These are phyloP conservation scores for Naegleria fowleri DNA, from an alignment of 208 protist species.

Conservation along the genomic window DNA sequence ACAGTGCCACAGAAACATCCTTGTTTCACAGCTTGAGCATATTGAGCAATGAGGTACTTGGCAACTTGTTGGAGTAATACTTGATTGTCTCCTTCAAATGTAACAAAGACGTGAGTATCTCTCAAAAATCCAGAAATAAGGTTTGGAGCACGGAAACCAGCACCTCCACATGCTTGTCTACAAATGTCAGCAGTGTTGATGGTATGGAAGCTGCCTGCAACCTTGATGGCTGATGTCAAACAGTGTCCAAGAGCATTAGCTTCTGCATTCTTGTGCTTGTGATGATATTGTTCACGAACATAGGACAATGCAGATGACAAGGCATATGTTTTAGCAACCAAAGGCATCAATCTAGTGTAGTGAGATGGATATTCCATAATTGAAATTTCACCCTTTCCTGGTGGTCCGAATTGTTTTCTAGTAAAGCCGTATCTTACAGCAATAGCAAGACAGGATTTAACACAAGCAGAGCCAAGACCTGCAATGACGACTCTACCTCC, in stretches of 20 bases:
- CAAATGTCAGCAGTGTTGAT: background rate
- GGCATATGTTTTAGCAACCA: conserved; percentile 13
- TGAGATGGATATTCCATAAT: conserved; percentile 29
- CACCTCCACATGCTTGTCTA: conserved; percentile 27
- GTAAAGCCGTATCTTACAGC: background rate
- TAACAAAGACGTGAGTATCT: conserved; percentile 25
- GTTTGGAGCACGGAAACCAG: conserved; percentile 25
- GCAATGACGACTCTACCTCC: background rate
- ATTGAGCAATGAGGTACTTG: conserved; percentile 1
- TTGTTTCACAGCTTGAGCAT: background rate
- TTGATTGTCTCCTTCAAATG: conserved; percentile 15
- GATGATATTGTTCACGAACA: background rate
- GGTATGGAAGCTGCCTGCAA: background rate
- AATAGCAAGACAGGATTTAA: background rate
- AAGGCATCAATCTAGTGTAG: conserved; percentile 20
- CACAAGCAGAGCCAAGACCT: background rate
- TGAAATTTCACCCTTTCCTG: background rate
- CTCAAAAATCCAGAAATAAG: background rate
- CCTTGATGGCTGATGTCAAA: background rate
- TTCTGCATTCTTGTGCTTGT: background rate
- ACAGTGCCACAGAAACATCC: background rate
- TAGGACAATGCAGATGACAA: background rate
- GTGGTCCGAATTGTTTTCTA: conserved; percentile 20
- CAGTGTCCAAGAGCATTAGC: background rate
- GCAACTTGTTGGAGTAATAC: conserved; percentile 28